Conservation (phyloP, 2,329 filamentous ascomycete genomes). For the Chlorencoelia australis region DNA sequence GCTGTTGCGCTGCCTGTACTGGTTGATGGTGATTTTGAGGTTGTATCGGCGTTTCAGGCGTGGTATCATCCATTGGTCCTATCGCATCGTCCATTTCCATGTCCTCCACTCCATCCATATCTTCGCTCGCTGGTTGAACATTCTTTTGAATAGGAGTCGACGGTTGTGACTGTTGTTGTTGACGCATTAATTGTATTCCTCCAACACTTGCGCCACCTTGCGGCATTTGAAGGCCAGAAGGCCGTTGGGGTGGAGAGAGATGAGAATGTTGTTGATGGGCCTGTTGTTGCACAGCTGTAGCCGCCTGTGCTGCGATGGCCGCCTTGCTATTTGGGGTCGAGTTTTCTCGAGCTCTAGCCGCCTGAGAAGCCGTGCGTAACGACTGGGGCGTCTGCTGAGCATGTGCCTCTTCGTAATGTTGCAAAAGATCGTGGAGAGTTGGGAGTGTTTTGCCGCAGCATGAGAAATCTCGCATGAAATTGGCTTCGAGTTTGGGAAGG, state of each 20-base stretch:
- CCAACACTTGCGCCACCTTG: constrained; percentile 22
- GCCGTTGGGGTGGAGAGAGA: constrained; percentile 14
- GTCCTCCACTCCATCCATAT: constrained; percentile 80
- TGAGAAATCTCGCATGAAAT: constrained; percentile 94
- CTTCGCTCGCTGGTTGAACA: constrained; percentile 32
- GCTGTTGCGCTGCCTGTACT: constrained; percentile 58
- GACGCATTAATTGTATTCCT: constrained; percentile 27
- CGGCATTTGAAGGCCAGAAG: constrained; percentile 22
- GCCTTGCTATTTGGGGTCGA: constrained; percentile 39
- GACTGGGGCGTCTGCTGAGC: constrained; percentile 54
- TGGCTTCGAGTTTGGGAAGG: constrained; percentile 88
- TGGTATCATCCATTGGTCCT: constrained; percentile 54
- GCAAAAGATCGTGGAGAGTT: constrained; percentile 85
- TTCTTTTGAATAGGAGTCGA: constrained; percentile 24
- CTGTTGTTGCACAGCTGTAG: constrained; percentile 37
- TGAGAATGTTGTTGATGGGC: constrained; percentile 30
- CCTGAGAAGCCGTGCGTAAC: constrained; percentile 29
- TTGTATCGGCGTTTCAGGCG: constrained; percentile 36
- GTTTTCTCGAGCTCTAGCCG: constrained; percentile 34
- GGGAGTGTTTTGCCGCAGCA: constrained; percentile 87
- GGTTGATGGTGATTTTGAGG: constrained; percentile 37
- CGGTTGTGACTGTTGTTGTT: constrained; percentile 26
- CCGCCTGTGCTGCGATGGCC: constrained; percentile 24
- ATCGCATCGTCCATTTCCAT: constrained; percentile 94
- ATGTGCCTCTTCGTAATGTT: constrained; percentile 94